Evolutionary conservation across 331 rosid species (phyloP).

Genomic region (Quercus lobata): DNA sequence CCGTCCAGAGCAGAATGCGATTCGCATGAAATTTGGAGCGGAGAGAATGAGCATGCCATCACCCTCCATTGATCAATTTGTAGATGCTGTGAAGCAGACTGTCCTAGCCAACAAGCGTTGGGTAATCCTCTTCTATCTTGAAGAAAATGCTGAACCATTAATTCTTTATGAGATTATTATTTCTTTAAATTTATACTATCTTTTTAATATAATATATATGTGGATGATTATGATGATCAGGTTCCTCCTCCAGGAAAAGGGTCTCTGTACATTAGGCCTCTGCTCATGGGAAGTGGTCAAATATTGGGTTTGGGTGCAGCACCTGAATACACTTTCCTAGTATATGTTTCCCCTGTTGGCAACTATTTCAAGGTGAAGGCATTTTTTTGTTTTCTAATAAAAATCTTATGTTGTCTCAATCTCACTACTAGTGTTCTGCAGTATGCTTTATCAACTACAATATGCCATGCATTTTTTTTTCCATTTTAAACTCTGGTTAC

Average conservation of each 20-base stretch:
- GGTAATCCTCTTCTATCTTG: conserved; percentile 33
- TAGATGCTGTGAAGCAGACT: conserved; percentile 68
- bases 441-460: no score
- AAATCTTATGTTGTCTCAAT: no score
- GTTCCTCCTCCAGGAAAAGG: conserved; percentile 88
- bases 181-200: not conserved
- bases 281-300: conserved; percentile 80
- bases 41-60: conserved; percentile 90
- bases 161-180: no score
- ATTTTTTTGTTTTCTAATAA: no score
- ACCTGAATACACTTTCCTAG: conserved; percentile 67
- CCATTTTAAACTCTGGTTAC: no score
- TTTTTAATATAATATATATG: not conserved
- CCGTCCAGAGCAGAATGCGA: conserved; percentile 75
- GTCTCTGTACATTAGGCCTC: conserved; percentile 76
- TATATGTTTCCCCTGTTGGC: conserved; percentile 87
- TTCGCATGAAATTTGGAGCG: conserved; percentile 71
- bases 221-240: conserved; percentile 26
- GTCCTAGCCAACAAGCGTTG: conserved; percentile 67
- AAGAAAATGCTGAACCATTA: not conserved
- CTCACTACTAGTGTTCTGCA: no score
- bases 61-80: conserved; percentile 62
- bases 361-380: conserved; percentile 69
- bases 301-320: conserved; percentile 73
- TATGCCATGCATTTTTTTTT: no score